phyloP scores from a whole-genome alignment of 345 rosid genomes.

The Linum trigynum region DNA sequence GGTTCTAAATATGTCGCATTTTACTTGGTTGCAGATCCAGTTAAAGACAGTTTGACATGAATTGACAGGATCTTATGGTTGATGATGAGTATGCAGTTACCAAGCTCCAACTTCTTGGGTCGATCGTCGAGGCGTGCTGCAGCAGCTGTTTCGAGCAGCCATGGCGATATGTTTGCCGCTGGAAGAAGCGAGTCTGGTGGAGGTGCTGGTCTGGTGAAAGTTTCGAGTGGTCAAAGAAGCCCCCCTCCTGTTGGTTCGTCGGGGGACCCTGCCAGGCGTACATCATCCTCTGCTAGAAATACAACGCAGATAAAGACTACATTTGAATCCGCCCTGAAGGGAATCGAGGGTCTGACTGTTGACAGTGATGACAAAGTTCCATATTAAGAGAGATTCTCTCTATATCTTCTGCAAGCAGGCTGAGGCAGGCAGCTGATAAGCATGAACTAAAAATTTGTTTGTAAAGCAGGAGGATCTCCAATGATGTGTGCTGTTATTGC shows the following conservation, averaged over 20 bases:
- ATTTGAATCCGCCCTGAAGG: slow-evolving; percentile 57
- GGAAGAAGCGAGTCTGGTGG: slow-evolving; percentile 49
- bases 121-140: slow-evolving; percentile 48
- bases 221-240: slow-evolving; percentile 40
- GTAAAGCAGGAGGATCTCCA: too few relatives aligned
- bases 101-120: slow-evolving; percentile 47
- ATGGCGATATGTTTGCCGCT: slow-evolving; percentile 31
- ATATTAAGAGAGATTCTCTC: slow-evolving; percentile 40
- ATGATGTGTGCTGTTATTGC: too few relatives aligned
- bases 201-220: slow-evolving; percentile 42
- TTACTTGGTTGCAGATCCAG: too few relatives aligned
- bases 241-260: slow-evolving; percentile 46
- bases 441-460: too few relatives aligned
- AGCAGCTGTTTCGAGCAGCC: slow-evolving; percentile 39
- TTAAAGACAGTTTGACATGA: not conserved
- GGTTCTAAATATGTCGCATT: not conserved
- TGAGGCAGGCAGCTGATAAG: too few relatives aligned
- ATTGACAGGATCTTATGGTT: not conserved
- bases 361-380: slow-evolving; percentile 44
- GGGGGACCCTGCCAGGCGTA: slow-evolving; percentile 49
- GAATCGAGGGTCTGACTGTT: slow-evolving; percentile 54
- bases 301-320: slow-evolving; percentile 31
- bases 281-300: slow-evolving; percentile 47
- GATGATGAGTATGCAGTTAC: slow-evolving; percentile 31
- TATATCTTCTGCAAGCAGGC: too few relatives aligned